Base-by-base conservation (phyloP, 495 filamentous ascomycete genomes). In the Penicillium macrosclerotiorum region DNA sequence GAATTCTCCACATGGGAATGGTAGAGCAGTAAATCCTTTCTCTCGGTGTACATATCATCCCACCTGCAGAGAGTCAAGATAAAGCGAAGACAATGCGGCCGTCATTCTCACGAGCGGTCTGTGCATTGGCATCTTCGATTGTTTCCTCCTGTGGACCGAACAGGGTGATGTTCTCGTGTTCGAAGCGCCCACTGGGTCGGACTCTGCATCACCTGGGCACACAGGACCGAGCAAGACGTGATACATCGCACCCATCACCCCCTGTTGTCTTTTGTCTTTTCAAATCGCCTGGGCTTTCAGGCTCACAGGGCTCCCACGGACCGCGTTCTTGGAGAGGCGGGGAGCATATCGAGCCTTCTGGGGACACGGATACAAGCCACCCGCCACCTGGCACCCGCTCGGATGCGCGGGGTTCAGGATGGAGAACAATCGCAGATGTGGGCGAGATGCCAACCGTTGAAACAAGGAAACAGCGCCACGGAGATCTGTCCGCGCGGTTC, bases 401-500 rank as follows among this genome's bases (percentile, higher is more conserved):
- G n/a, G n/a, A n/a, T n/a, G n/a, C n/a, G n/a, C n/a, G n/a, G n/a
- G n/a, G n/a, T n/a, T n/a, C n/a, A n/a, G n/a, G n/a, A n/a, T n/a
- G n/a, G n/a, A n/a, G n/a, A n/a, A n/a, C n/a, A n/a, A n/a, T n/a
- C n/a, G n/a, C n/a, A n/a, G n/a, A n/a, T n/a, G n/a, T 33, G 42
- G 37, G 11, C 32, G 33, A 30, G 42, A 49, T 49, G 18, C 38
- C 24, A 18, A 40, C 9, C 37, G 38, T 42, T 44, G 13, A 19
- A 37, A 37, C 38, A 41, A 25, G 35, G 20, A 25, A 43, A 32
- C 39, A 33, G 35, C 48, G 42, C 42, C 30, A 44, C 30, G 16
- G 40, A 32, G 34, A 24, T 19, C 20, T 29, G 35, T 45, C 29
- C 41, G 41, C 48, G 48, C 41, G 17, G 33, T 34, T 22, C 12